A percentile compares a stretch with the other conserved stretches of the same genome.
Evolutionary conservation across 1,284 basidiomycete genomes (phyloP).

Genomic region (Ustilago sp.): DNA sequence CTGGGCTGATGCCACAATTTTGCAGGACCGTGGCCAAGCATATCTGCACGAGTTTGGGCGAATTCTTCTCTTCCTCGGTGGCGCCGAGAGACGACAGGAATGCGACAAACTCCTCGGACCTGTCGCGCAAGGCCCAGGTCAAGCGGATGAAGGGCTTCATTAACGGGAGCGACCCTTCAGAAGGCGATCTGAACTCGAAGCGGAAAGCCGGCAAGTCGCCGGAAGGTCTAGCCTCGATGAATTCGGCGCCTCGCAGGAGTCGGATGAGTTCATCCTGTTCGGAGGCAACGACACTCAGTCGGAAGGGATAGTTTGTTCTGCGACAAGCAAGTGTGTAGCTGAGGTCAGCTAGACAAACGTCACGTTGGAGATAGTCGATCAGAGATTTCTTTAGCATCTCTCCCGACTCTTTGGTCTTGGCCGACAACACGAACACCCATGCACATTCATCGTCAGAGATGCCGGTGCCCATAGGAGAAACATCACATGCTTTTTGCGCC

Average conservation of each 20-base stretch:
- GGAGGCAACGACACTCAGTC: conserved; percentile 35
- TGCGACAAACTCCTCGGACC: conserved; percentile 2
- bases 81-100: background rate
- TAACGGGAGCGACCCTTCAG: background rate
- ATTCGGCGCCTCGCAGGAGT: conserved; percentile 15
- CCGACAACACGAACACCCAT: conserved; percentile 40
- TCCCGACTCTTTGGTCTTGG: conserved; percentile 40
- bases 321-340: conserved; percentile 46
- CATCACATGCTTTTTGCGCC: background rate
- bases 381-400: conserved; percentile 31
- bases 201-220: conserved; percentile 18
- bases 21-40: conserved; percentile 24
- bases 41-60: conserved; percentile 7
- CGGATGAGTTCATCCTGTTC: conserved; percentile 39
- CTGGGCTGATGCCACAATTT: conserved; percentile 21
- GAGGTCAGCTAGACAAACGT: conserved; percentile 34
- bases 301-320: conserved; percentile 42
- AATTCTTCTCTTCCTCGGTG: background rate
- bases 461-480: background rate
- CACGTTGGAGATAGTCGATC: conserved; percentile 43
- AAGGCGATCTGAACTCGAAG: conserved; percentile 2
- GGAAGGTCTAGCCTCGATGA: conserved; percentile 18
- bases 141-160: background rate
- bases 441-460: background rate
- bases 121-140: conserved; percentile 10